Percentiles rank a stretch among this genome's conserved stretches.
Evolutionary conservation across 495 filamentous ascomycete genomes (phyloP).

Genomic region (Filosporella fistucella): DNA sequence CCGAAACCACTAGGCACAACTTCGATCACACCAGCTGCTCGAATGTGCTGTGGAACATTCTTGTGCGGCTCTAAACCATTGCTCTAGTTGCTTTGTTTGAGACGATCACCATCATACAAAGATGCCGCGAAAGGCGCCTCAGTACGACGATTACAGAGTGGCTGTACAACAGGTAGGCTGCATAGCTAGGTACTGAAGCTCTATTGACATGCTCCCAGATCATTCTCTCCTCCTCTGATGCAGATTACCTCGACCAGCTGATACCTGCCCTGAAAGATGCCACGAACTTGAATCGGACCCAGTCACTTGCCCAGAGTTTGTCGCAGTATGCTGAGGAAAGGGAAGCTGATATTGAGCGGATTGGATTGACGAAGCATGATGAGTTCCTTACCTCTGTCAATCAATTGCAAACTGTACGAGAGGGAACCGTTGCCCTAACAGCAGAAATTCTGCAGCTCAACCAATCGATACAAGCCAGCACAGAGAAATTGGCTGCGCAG

Average conservation of each 20-base stretch:
- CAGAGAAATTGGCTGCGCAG: conserved; percentile 88
- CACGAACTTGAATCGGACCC: conserved; percentile 66
- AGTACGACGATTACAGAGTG: conserved; percentile 49
- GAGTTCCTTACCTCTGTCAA: conserved; percentile 93
- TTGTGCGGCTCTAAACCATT: too few relatives aligned
- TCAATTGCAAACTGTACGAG: conserved; percentile 82
- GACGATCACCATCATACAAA: too few relatives aligned
- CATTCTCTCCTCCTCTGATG: conserved; percentile 83
- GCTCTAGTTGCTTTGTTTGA: too few relatives aligned
- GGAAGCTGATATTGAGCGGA: conserved; percentile 87
- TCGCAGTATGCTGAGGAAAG: conserved; percentile 77
- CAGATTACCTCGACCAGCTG: conserved; percentile 91
- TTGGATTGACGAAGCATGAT: conserved; percentile 93
- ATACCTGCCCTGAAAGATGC: conserved; percentile 91
- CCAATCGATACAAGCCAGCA: conserved; percentile 91
- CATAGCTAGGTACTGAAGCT: background rate
- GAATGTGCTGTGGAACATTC: too few relatives aligned
- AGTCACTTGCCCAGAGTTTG: conserved; percentile 71
- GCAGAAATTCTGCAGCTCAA: conserved; percentile 90
- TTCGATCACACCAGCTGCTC: too few relatives aligned
- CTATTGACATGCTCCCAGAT: conserved; percentile 43
- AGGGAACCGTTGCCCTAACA: conserved; percentile 82
- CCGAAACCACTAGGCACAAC: too few relatives aligned
- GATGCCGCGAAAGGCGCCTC: conserved; percentile 44
- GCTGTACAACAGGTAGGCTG: conserved; percentile 43